These are phyloP conservation scores for Blyttiomyces sp. DNA, from an alignment of 371 early-diverging fungal genomes.

Conservation along the genomic window DNA sequence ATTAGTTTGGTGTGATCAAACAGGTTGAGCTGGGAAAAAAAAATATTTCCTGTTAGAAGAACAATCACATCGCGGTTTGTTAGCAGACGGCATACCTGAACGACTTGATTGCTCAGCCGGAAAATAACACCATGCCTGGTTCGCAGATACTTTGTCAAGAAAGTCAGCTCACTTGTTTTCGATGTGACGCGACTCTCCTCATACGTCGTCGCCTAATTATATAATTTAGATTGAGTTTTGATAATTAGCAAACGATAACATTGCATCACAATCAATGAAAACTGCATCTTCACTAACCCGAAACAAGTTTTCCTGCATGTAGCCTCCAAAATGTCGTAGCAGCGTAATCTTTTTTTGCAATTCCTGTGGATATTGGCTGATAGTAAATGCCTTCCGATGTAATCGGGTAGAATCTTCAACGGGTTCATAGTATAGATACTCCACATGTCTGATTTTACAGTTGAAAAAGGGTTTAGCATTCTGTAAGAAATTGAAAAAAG, in stretches of 20 bases:
- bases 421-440: constrained; percentile 49
- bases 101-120: constrained; percentile 61
- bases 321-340: constrained; percentile 57
- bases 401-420: constrained; percentile 20
- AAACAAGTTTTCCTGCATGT: constrained; percentile 62
- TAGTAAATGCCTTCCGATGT: constrained; percentile 42
- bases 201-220: background rate
- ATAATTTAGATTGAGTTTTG: background rate
- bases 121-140: constrained; percentile 70
- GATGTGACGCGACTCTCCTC: constrained; percentile 5
- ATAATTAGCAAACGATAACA: background rate
- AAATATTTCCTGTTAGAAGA: background rate
- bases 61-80: background rate
- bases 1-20: constrained; percentile 71
- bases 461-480: background rate
- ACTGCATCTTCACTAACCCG: constrained; percentile 21
- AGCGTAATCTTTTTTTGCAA: constrained; percentile 68
- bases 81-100: constrained; percentile 56
- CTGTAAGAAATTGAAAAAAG: background rate
- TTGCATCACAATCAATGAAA: background rate
- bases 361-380: constrained; percentile 46
- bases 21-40: constrained; percentile 61
- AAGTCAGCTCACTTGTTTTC: constrained; percentile 42
- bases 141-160: constrained; percentile 64
- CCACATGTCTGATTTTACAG: constrained; percentile 56